A percentile compares a stretch with the other conserved stretches of the same genome.
phyloP scores from a whole-genome alignment of 257 asterid species.

The Mitragyna speciosa region DNA sequence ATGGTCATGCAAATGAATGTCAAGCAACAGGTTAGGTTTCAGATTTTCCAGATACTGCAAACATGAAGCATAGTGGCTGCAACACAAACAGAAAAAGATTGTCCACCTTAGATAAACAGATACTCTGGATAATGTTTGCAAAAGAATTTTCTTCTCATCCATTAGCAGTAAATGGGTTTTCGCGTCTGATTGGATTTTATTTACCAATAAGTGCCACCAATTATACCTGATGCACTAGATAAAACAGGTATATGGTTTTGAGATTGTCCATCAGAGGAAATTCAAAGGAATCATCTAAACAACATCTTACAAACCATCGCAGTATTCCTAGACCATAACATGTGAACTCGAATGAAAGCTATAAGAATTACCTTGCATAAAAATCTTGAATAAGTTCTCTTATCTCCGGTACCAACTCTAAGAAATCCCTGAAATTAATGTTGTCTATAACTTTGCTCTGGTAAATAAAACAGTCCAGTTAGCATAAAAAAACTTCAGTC shows the following conservation, averaged over 20 bases:
- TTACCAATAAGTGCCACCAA: neutral
- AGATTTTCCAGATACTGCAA: constrained; percentile 86
- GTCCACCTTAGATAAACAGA: neutral
- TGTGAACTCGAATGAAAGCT: neutral
- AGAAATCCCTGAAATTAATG: constrained; percentile 73
- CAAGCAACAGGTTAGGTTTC: constrained; percentile 77
- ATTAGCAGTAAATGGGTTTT: neutral
- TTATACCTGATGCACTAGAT: neutral
- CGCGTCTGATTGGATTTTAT: neutral
- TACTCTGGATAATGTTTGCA: neutral
- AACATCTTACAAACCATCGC: neutral
- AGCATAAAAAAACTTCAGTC: constrained; percentile 13
- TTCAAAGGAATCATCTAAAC: neutral
- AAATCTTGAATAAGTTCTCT: constrained; percentile 95
- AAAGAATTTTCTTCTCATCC: neutral
- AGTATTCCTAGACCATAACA: neutral
- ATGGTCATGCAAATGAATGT: constrained; percentile 92
- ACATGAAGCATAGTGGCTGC: constrained; percentile 95
- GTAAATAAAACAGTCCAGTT: constrained; percentile 28
- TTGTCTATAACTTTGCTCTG: constrained; percentile 99
- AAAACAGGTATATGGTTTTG: neutral
- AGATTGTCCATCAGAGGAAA: neutral
- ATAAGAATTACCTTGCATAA: constrained; percentile 66
- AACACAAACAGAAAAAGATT: constrained; percentile 18
- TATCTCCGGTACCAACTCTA: constrained; percentile 93